Evolutionary conservation across 345 rosid species (phyloP), one percentile per base, ranked within the genome.

Genomic region (Gossypium bickii): DNA sequence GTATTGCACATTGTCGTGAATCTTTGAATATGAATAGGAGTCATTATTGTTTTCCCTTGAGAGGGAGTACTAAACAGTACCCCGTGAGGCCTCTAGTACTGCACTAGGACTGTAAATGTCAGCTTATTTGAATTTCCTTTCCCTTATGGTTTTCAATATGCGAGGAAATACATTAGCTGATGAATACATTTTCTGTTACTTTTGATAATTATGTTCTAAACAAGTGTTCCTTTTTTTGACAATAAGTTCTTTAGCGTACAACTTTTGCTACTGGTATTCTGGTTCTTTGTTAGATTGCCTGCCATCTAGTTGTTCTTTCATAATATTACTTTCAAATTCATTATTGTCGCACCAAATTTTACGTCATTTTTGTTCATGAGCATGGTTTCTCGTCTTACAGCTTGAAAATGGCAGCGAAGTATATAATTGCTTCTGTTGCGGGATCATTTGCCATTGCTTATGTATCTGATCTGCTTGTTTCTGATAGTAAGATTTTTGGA

Each of bases 401-500:
- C 44, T 77, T 80, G 58, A 81, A 44, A 44, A 88, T 89, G 94
- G 77, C 84, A 60, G 17, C 80, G 67, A 85, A 87, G 78, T 88
- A 90, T 82, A 88, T 92, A 38, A 82, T 89, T 38, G 71, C 88
- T 69, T 86, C 85, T 76, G 3, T 87, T 2, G 17, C 77, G 17
- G 98, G 87, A 66, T 79, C 95, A 44, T 88, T 91, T 71, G 97
- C 78, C 48, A 12, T 89, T 70, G 88, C 92, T 20, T 94, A 86
- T 78, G 58, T 74, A 3, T 83, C 76, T 12, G 98, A 94, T 78
- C 56, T 24, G 44, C 34, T 85, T 25, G 12, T 91, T 66, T 60
- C 98, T 2, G 97, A 92, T 58, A 56, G 79, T 64, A 94, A 94
- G 87, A 72, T 94, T 56, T 90, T 94, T 62, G 98, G 98, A 81